These are phyloP conservation scores for Leptosphaerulina australis DNA, from an alignment of 2,329 filamentous ascomycete species.

Conservation along the genomic window DNA sequence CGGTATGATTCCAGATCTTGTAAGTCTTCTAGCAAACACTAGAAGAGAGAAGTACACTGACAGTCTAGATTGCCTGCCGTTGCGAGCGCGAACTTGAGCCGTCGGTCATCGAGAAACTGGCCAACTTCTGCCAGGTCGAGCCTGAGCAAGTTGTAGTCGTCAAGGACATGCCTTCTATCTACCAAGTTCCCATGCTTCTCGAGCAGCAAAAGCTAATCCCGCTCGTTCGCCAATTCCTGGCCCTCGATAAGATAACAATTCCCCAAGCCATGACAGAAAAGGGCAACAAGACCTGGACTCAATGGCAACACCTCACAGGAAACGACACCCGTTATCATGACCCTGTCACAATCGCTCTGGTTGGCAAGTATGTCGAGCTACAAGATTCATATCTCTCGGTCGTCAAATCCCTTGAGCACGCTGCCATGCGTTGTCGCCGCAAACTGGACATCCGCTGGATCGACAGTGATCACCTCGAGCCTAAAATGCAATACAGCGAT, in stretches of 20 bases:
- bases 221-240: conserved; percentile 69
- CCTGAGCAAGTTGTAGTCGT: conserved; percentile 84
- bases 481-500: conserved; percentile 63
- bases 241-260: conserved; percentile 64
- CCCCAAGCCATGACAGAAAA: conserved; percentile 62
- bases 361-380: conserved; percentile 88
- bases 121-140: conserved; percentile 86
- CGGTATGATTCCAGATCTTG: conserved; percentile 67
- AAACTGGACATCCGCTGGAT: conserved; percentile 84
- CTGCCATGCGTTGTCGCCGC: conserved; percentile 81
- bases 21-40: conserved; percentile 44
- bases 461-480: conserved; percentile 83
- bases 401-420: conserved; percentile 86
- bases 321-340: conserved; percentile 70
- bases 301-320: conserved; percentile 76
- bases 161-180: conserved; percentile 85
- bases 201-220: conserved; percentile 77
- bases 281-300: conserved; percentile 73
- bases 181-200: conserved; percentile 93
- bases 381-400: conserved; percentile 87
- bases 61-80: conserved; percentile 80
- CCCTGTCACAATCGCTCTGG: conserved; percentile 79
- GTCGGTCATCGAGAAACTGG: conserved; percentile 82
- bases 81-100: conserved; percentile 78
- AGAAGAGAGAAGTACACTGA: not conserved